Evolutionary conservation across 371 early-diverging fungal species (phyloP), one percentile per base, ranked within the genome.

Genomic region (Phascolomyces articulosus): DNA sequence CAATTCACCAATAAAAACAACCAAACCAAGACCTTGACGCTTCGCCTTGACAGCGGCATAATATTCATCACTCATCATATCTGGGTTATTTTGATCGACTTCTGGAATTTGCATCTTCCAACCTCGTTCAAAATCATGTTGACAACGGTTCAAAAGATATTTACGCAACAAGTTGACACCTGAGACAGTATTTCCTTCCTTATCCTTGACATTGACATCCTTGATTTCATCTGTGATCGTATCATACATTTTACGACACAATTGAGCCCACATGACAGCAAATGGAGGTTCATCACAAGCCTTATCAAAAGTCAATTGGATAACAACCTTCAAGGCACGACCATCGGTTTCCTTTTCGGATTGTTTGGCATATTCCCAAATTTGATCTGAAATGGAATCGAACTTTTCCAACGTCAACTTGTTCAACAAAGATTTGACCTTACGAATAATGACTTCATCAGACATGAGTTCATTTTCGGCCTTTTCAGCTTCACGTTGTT

Each of bases 371-470:
- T 89, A 85, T n/a, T 86, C 86, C 64, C 93, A 72, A 62, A 98
- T 91, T 79, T 98, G 91, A 60, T 78, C 81, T 3, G 94, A 88
- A 31, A 98, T 89, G 28, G 82, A 75, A 47, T 93, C 94, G 73
- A 97, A 98, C 79, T 93, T 95, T 71, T 98, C 98, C 6, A 92
- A 80, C 3, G 99, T 96, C 60, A 98, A 79, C 85, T 97, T 98
- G 89, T 98, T 97, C 56, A 98, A 83, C 23, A 96, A 80, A 61
- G 90, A 85, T 82, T 93, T 95, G 58, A 93, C 89, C 86, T 93
- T 91, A 55, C 94, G 91, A 61, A 83, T 73, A 47, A 93, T 83
- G 21, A 86, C 62, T 18, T 92, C 94, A 62, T 85, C 78, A 13
- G 80, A 61, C 55, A 84, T 77, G 6, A 83, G 53, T 15, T 81